These are phyloP conservation scores for Cytauxzoon felis DNA, from an alignment of 169 alveolate genomes.

Conservation along the genomic window DNA sequence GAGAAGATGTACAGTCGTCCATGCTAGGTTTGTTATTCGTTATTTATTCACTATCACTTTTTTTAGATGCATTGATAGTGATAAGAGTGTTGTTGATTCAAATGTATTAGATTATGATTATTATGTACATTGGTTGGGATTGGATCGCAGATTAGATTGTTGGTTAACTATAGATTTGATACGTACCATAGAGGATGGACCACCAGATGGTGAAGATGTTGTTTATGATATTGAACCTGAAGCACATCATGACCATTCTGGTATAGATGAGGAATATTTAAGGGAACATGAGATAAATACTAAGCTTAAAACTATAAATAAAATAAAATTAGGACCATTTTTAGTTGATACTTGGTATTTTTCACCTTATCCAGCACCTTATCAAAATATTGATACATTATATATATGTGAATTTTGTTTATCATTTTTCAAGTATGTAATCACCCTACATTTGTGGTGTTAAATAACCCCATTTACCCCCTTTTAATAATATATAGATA, in stretches of 20 bases:
- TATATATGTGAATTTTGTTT: conserved; percentile 95
- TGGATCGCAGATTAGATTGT: conserved; percentile 83
- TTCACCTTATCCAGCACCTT: conserved; percentile 96
- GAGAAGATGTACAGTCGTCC: conserved; percentile 69
- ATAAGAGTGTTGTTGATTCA: conserved; percentile 2
- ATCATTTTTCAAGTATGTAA: conserved; percentile 76
- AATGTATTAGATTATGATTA: conserved; percentile 76
- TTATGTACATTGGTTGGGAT: conserved; percentile 84
- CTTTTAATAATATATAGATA: conserved; percentile 10
- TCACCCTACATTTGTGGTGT: no score
- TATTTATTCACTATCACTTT: conserved; percentile 5
- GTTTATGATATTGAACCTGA: conserved; percentile 60
- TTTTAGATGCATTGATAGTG: conserved; percentile 21
- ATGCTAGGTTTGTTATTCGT: conserved; percentile 59
- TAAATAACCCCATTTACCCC: no score
- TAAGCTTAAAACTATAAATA: conserved; percentile 87
- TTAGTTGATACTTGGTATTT: conserved; percentile 96
- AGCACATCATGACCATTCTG: conserved; percentile 80
- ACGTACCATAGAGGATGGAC: conserved; percentile 75
- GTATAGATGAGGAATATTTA: conserved; percentile 89
- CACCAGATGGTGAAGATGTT: conserved; percentile 65
- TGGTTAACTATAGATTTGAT: conserved; percentile 82
- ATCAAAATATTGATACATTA: conserved; percentile 87
- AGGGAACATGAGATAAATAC: conserved; percentile 93
- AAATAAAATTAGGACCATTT: conserved; percentile 88